phyloP scores from a whole-genome alignment of 2,329 filamentous ascomycete genomes.

The Beauveria australis region DNA sequence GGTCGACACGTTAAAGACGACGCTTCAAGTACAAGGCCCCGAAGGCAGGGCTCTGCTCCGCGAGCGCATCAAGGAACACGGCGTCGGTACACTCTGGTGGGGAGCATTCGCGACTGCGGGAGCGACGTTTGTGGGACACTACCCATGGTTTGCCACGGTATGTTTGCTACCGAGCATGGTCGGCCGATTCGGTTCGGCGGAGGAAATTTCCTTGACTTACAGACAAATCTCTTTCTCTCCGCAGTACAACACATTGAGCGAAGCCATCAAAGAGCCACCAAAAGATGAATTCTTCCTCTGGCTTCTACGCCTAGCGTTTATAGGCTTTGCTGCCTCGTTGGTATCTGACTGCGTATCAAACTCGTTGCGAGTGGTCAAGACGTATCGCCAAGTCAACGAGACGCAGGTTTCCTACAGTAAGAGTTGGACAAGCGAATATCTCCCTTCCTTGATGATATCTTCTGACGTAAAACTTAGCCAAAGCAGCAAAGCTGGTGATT shows the following conservation, averaged over 20 bases:
- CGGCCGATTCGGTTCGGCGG: too few species aligned
- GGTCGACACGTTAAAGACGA: constrained; percentile 42
- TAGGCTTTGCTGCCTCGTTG: constrained; percentile 19
- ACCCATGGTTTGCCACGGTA: constrained; percentile 42
- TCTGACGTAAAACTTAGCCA: constrained; percentile 20
- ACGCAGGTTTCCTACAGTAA: constrained; percentile 37
- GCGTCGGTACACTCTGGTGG: constrained; percentile 40
- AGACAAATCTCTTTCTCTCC: not conserved
- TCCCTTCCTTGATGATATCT: not conserved
- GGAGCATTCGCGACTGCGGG: constrained; percentile 39
- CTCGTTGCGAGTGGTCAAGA: constrained; percentile 39
- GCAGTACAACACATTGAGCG: constrained; percentile 36
- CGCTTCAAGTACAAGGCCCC: constrained; percentile 38
- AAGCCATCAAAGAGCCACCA: constrained; percentile 30
- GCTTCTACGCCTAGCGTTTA: constrained; percentile 34
- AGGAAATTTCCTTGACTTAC: not conserved
- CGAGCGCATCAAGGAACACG: constrained; percentile 35
- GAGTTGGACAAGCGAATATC: not conserved
- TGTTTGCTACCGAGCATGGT: not conserved
- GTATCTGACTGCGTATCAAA: constrained; percentile 40
- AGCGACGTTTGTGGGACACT: constrained; percentile 40
- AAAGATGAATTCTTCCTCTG: constrained; percentile 32
- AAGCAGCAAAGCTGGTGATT: constrained; percentile 33
- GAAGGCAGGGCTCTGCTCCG: constrained; percentile 34
- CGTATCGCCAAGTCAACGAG: constrained; percentile 41